These are phyloP conservation scores for Aspergillus carbonarius DNA, from an alignment of 2,329 filamentous ascomycete species.

Conservation along the genomic window DNA sequence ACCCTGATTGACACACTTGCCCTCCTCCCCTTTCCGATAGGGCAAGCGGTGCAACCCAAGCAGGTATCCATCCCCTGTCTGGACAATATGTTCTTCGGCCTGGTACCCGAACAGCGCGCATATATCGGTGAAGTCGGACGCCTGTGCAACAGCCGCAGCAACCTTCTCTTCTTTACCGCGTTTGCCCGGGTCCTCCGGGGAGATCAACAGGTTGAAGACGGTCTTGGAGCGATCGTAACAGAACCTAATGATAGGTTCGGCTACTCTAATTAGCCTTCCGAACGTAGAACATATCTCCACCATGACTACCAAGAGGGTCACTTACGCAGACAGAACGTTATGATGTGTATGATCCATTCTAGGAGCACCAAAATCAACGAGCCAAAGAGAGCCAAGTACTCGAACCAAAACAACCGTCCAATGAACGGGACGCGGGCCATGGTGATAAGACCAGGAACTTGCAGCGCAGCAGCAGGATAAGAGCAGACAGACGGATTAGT, in stretches of 20 bases:
- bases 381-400: conserved; percentile 82
- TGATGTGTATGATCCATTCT: conserved; percentile 77
- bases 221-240: conserved; percentile 80
- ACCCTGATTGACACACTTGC: conserved; percentile 69
- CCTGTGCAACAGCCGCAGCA: conserved; percentile 76
- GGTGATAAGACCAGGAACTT: conserved; percentile 13
- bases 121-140: conserved; percentile 90
- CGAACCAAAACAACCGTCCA: conserved; percentile 62
- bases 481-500: background rate
- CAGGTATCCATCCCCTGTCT: conserved; percentile 90
- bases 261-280: conserved; percentile 46
- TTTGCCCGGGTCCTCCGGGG: conserved; percentile 66
- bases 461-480: background rate
- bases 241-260: conserved; percentile 74
- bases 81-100: conserved; percentile 93
- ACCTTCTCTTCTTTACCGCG: conserved; percentile 68
- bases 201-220: conserved; percentile 76
- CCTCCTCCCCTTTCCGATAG: conserved; percentile 78
- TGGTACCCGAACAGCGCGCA: conserved; percentile 88
- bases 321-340: conserved; percentile 85
- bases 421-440: conserved; percentile 64
- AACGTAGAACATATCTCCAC: background rate
- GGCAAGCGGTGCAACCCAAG: conserved; percentile 85
- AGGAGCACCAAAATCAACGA: conserved; percentile 81
- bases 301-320: conserved; percentile 14